phyloP scores from a whole-genome alignment of 805 yeast genomes.

The Kazachstania psychrophila region DNA sequence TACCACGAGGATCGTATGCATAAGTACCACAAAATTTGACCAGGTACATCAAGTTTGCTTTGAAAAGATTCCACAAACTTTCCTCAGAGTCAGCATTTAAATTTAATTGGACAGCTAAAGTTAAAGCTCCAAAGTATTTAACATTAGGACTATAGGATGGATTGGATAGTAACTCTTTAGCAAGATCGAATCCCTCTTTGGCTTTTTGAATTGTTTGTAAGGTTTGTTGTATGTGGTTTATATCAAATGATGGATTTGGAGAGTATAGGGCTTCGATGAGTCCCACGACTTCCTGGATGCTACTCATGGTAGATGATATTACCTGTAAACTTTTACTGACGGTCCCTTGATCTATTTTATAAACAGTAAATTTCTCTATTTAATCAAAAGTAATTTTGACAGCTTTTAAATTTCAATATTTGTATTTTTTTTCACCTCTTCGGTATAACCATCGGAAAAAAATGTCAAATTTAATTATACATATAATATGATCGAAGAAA shows the following conservation, averaged over 20 bases:
- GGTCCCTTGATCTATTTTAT: no score
- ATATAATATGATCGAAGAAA: no score
- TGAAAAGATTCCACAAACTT: slow-evolving; percentile 18
- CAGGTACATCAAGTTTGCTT: slow-evolving; percentile 21
- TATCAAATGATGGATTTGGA: slow-evolving; percentile 20
- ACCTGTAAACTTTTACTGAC: no score
- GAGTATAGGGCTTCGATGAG: slow-evolving; percentile 24
- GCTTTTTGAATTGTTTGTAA: slow-evolving; percentile 27
- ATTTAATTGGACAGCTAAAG: slow-evolving; percentile 28
- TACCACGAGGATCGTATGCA: slow-evolving; percentile 10
- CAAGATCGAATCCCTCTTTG: slow-evolving; percentile 22
- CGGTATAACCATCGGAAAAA: no score
- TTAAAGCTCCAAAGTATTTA: slow-evolving; percentile 30
- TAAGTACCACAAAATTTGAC: slow-evolving; percentile 12
- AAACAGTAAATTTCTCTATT: no score
- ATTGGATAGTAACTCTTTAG: slow-evolving; percentile 19
- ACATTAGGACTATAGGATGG: slow-evolving; percentile 19
- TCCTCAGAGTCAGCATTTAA: slow-evolving; percentile 11
- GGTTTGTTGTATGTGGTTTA: slow-evolving; percentile 25
- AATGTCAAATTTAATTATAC: no score
- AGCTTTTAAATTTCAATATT: no score
- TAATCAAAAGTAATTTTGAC: no score
- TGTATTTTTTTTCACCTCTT: no score
- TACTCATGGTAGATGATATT: slow-evolving; percentile 9
- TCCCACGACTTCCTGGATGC: slow-evolving; percentile 14